Base-by-base conservation (phyloP, 1,139 yeast species). In the Yamadazyma epiphylla region DNA sequence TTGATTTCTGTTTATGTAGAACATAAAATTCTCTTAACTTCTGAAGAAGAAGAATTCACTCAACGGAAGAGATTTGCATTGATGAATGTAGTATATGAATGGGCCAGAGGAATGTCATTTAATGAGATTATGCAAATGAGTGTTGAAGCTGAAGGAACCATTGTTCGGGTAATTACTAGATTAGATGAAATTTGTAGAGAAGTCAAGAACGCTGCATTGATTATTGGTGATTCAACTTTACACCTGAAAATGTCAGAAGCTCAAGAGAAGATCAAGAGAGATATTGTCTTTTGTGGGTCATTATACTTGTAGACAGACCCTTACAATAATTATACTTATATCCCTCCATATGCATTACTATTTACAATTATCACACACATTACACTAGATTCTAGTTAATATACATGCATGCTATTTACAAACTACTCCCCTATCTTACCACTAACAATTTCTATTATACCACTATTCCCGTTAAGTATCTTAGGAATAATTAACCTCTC, bases 91-190 rank as follows among this genome's bases (percentile, higher is more conserved):
- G 95, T 91, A 4, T 91, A 91, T 53, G 97, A 91, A 58, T 91
- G 99, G 99, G 96, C 97, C 1, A 72, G 94, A 43, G 99, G 98
- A 2, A 71, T 88, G 70, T 73, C 94, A 1, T 91, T 91, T 61
- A 83, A 83, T 42, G 94, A 86, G 36, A 91, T 91, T 44, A 91
- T 89, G 82, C 81, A 77, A 38, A 71, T 87, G 42, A 84, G 94
- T 41, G 79, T 77, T 13, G 96, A 89, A 49, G 91, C 94, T 20
- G 99, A 91, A 58, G 99, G 99, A 22, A 86, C 96, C 0, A 94
- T 91, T 54, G 98, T 91, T n/a, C 72, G 98, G 48, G 97, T 91
- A 5, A 91, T 91, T 30, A 87, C 96, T 3, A 74, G 97, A 47
- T 63, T 91, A 35, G 98, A 91, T 58, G 98, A 91, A 59, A 79